A percentile compares a stretch with the other conserved stretches of the same genome.
phyloP scores from a whole-genome alignment of 2,329 filamentous ascomycete genomes.

The Xylariomycetidae sp. region DNA sequence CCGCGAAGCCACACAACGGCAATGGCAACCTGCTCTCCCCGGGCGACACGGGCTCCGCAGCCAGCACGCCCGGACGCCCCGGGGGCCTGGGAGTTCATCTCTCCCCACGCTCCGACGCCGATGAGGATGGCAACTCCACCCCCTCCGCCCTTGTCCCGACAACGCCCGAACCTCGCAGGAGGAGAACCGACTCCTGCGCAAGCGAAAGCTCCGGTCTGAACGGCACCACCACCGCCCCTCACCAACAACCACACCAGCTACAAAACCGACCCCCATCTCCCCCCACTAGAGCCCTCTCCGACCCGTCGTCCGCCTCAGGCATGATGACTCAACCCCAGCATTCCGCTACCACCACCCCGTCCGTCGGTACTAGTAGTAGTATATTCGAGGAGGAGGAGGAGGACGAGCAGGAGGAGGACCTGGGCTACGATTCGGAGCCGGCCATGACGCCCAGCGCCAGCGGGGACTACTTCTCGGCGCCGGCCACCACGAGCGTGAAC shows the following conservation, averaged over 20 bases:
- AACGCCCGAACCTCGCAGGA: no score
- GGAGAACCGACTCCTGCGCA: background rate
- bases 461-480: slow-evolving; percentile 19
- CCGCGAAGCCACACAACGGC: no score
- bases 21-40: no score
- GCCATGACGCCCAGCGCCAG: slow-evolving; percentile 14
- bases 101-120: no score
- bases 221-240: slow-evolving; percentile 1
- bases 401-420: slow-evolving; percentile 16
- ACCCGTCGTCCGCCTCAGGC: no score
- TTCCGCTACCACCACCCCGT: background rate
- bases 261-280: slow-evolving; percentile 10
- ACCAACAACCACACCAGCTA: background rate
- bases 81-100: no score
- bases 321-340: background rate
- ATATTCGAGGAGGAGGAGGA: slow-evolving; percentile 1
- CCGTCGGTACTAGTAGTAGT: slow-evolving; percentile 7
- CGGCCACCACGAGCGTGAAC: slow-evolving; percentile 11
- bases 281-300: slow-evolving; percentile 18
- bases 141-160: no score
- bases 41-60: no score
- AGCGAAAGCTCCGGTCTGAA: background rate
- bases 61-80: no score
- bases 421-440: slow-evolving; percentile 30
- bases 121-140: no score